Evolutionary conservation across 2,329 filamentous ascomycete genomes (phyloP).

Genomic region (Penicillium sp.): DNA sequence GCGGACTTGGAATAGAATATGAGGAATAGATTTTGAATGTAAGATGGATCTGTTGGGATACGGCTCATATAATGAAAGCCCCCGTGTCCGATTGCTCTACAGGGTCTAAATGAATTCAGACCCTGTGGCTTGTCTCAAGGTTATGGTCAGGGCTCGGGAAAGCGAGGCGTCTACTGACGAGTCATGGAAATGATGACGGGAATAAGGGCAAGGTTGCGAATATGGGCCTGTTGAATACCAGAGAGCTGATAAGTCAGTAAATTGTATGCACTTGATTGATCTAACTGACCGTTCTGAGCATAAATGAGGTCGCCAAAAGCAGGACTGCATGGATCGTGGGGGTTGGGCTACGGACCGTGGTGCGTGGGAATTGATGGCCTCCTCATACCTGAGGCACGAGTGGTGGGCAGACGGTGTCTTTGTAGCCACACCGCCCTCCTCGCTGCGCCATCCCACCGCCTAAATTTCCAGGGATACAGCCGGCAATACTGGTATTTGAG

Average conservation of each 20-base stretch:
- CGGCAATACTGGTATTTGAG: neutral
- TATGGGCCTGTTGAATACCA: neutral
- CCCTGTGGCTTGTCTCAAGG: no score
- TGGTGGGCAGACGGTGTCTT: neutral
- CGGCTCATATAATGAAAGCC: no score
- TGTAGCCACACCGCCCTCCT: neutral
- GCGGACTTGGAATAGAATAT: no score
- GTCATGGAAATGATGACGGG: neutral
- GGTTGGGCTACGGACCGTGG: neutral
- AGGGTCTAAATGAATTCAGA: no score
- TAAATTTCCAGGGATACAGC: neutral
- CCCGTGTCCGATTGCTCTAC: no score
- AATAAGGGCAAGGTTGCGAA: neutral
- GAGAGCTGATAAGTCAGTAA: neutral
- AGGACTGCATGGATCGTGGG: neutral
- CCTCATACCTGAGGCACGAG: neutral
- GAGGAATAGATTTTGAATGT: no score
- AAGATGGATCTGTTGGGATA: no score
- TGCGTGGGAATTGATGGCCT: neutral
- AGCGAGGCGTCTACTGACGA: no score
- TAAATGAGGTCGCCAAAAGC: neutral
- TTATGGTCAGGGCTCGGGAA: no score
- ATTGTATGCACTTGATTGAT: neutral
- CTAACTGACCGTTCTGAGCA: neutral
- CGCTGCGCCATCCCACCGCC: neutral